Evolutionary conservation across 2,329 filamentous ascomycete species (phyloP).

Genomic region (Lasiodiplodia hormozganensis): DNA sequence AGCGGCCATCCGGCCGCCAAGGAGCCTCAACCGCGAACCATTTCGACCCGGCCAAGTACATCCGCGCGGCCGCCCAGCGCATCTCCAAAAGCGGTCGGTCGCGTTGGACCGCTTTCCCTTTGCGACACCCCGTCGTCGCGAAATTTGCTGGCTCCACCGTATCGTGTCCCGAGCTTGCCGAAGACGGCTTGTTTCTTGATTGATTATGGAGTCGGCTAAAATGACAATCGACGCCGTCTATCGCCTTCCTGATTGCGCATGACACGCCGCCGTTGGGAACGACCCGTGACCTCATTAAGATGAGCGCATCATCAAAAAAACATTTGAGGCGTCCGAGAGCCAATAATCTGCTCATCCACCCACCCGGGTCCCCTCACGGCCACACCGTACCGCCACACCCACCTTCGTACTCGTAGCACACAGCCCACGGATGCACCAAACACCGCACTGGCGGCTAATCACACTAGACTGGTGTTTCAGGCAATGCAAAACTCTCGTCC

Average conservation of each 20-base stretch:
- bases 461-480: slow-evolving; percentile 5
- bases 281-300: slow-evolving; percentile 20
- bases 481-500: slow-evolving; percentile 27
- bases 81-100: not conserved
- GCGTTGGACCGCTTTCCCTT: slow-evolving; percentile 2
- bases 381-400: not conserved
- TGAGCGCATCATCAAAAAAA: slow-evolving; percentile 14
- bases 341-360: not conserved
- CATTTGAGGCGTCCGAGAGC: not conserved
- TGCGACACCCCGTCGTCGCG: slow-evolving; percentile 19
- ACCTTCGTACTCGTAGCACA: not conserved
- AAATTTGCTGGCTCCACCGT: slow-evolving; percentile 25
- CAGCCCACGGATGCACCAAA: not conserved
- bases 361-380: not conserved
- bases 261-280: not conserved
- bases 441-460: slow-evolving; percentile 7
- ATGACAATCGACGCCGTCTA: slow-evolving; percentile 21
- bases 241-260: slow-evolving; percentile 14
- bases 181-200: slow-evolving; percentile 17
- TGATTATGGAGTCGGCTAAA: slow-evolving; percentile 25
- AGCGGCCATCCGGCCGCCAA: slow-evolving; percentile 19
- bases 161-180: slow-evolving; percentile 20
- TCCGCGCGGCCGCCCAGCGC: not conserved
- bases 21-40: slow-evolving; percentile 14
- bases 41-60: not conserved